Base-by-base conservation (phyloP, 257 asterid species). In the Prunella vulgaris region DNA sequence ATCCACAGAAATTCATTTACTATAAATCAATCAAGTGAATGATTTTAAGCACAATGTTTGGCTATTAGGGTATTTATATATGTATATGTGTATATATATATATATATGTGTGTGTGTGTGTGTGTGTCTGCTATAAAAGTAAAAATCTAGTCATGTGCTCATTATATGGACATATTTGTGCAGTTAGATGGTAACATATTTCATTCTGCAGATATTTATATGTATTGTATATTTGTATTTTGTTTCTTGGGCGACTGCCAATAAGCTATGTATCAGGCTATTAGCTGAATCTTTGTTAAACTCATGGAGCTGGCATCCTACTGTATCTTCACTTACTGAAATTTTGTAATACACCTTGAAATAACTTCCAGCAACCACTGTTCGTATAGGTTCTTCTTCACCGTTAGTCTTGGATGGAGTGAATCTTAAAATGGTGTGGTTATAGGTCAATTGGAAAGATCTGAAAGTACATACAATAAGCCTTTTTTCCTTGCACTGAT, bases 361-460 rank as follows among this genome's bases (percentile, higher is more conserved):
- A 49, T 68, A 76, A 74, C 67, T 18, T 54, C 32, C 2, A 37
- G 66, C 33, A 42, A 68, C 70, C 57, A 25, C 52, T 66, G 42
- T 68, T 79, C 65, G 53, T 68, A 51, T 87, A 91, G 99, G 97
- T 67, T 70, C 75, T 25, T 82, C 91, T 70, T 72, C 84, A 49
- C 90, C 97, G 33, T 80, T 94, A 20, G 75, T 94, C 85, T 84
- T 94, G 86, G 84, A 94, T 79, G 99, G 99, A 53, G 64, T 22
- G 20, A 97, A 91, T 82, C 77, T 89, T 82, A 94, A 91, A 82
- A 81, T 94, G 80, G 73, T 84, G 53, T 81, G 93, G 0, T 15
- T 91, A 56, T 81, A 79, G 83, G 83, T 87, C 79, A 84, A 91
- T 24, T 90, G 89, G 54, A 85, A 89, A 60, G 88, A 72, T 5